These are phyloP conservation scores for Paspalum vaginatum DNA, from an alignment of 176 grass and related monocot genomes.

Conservation along the genomic window DNA sequence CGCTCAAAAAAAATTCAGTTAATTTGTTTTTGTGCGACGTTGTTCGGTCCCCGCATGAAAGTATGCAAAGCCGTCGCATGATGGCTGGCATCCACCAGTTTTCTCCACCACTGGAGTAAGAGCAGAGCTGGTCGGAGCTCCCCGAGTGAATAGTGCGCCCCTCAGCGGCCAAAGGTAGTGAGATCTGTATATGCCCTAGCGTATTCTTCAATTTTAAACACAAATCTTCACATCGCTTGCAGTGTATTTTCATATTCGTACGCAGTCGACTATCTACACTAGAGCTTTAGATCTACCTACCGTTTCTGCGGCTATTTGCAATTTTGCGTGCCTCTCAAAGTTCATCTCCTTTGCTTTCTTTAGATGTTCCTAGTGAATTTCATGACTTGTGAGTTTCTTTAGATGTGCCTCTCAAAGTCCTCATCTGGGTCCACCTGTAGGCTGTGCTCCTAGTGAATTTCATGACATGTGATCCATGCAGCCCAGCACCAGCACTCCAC, in stretches of 20 bases:
- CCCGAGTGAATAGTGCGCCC: neutral
- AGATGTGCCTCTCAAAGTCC: no score
- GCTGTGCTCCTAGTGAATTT: no score
- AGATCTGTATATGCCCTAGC: neutral
- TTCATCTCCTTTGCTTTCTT: neutral
- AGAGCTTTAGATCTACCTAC: neutral
- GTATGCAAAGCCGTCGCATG: neutral
- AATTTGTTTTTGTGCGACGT: neutral
- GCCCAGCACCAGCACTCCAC: no score
- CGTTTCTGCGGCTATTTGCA: neutral
- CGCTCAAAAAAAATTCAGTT: no score
- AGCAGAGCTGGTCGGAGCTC: neutral
- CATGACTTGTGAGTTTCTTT: neutral
- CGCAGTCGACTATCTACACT: neutral
- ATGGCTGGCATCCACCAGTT: neutral
- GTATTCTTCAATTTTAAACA: neutral
- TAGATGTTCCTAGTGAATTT: neutral
- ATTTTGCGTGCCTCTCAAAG: neutral
- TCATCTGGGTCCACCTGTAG: neutral
- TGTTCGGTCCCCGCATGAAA: neutral
- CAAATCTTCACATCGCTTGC: neutral
- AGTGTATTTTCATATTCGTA: neutral
- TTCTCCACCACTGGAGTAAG: neutral
- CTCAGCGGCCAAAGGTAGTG: neutral
- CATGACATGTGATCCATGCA: no score